Percentiles rank a stretch among this genome's conserved stretches.
Evolutionary conservation across 2,329 filamentous ascomycete species (phyloP).

Genomic region (Alternaria triticimaculans): DNA sequence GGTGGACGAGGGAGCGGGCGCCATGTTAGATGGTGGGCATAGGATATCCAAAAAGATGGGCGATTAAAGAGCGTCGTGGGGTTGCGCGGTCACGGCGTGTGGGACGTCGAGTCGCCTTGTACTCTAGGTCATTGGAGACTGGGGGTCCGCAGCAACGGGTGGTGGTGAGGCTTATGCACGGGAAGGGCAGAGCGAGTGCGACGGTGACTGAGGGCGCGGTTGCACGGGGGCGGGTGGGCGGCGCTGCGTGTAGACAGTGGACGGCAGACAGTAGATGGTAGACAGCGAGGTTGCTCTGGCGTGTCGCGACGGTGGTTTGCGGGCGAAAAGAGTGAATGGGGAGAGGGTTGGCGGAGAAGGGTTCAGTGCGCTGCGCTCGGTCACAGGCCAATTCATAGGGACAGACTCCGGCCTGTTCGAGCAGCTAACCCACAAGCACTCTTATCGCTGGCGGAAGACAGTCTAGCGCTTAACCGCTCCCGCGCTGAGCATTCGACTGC

Average conservation of each 20-base stretch:
- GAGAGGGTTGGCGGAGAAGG: slow-evolving; percentile 11
- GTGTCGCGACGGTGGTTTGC: neutral
- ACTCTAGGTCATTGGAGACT: slow-evolving; percentile 46
- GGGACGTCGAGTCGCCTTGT: slow-evolving; percentile 32
- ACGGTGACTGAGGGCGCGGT: slow-evolving; percentile 34
- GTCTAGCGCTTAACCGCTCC: slow-evolving; percentile 26
- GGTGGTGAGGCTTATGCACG: slow-evolving; percentile 35
- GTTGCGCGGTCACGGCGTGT: slow-evolving; percentile 31
- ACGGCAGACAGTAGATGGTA: too few relatives aligned
- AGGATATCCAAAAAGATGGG: slow-evolving; percentile 37
- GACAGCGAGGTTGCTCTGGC: too few relatives aligned
- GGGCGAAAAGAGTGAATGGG: slow-evolving; percentile 12
- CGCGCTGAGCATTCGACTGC: slow-evolving; percentile 8
- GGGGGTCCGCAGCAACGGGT: slow-evolving; percentile 40
- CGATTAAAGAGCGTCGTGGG: slow-evolving; percentile 30
- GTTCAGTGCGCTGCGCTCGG: slow-evolving; percentile 12
- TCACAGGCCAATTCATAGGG: slow-evolving; percentile 17
- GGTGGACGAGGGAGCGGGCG: slow-evolving; percentile 48
- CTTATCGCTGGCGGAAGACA: slow-evolving; percentile 28
- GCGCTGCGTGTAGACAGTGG: slow-evolving; percentile 17
- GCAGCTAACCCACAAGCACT: slow-evolving; percentile 28
- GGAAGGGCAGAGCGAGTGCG: slow-evolving; percentile 30
- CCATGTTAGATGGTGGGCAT: slow-evolving; percentile 43
- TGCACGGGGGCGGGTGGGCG: slow-evolving; percentile 29
- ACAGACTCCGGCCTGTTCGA: slow-evolving; percentile 8